Evolutionary conservation across 2,329 filamentous ascomycete species (phyloP), one percentile per base, ranked within the genome.

Genomic region (Xylaria sp.): DNA sequence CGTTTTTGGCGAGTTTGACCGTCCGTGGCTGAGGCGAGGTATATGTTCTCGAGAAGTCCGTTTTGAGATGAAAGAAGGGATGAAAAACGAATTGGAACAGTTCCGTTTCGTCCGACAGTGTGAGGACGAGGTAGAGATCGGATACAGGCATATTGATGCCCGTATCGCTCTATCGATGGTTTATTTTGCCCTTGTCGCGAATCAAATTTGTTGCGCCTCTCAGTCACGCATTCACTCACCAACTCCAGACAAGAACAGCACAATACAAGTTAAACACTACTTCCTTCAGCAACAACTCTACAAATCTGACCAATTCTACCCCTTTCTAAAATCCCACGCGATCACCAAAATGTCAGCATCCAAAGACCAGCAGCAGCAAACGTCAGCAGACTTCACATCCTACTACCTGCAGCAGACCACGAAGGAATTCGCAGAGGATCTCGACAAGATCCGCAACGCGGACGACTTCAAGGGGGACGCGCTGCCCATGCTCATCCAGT

Each of bases 321-420:
- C 16, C n/a, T n/a, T 8, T 16, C 16, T n/a, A 9, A 50, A 50
- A 50, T 50, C 19, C 13, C 48, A 55, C 44, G 6, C 18, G 37
- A 35, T 18, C 18, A 34, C 19, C 19, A 63, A 54, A 0, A 70
- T 67, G 68, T 52, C 65, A 10, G 53, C 23, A 30, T 30, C 57
- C 53, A 65, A 69, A 54, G 63, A 67, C 49, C 23, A 58, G 30
- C 19, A 47, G 5, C 30, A 54, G n/a, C 23, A 30, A 30, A 56
- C 44, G 2, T 51, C 44, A n/a, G 55, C 34, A 4, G 75, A 77
- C 23, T 91, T 90, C 73, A 78, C 80, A 7, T 77, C 84, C 8
- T 87, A 84, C 71, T 91, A 91, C 72, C 81, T 92, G 52, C 84
- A 88, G 67, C 84, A 83, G 60, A 78, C 85, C 4, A 90, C 89